phyloP scores from a whole-genome alignment of 306 rosid species.

The Cicer cuneatum region DNA sequence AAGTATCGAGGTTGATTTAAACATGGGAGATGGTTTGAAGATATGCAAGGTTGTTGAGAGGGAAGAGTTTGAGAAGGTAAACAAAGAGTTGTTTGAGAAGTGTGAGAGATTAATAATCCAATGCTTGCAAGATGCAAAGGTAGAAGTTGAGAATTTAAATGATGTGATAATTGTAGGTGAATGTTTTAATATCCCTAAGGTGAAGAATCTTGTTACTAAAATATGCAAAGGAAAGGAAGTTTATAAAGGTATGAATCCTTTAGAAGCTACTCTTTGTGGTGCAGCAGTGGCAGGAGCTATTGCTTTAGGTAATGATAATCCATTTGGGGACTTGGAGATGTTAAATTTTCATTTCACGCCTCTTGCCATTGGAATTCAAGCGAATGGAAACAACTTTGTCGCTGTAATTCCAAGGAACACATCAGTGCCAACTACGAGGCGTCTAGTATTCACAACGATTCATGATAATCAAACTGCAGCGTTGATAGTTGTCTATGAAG shows the following conservation, averaged over 20 bases:
- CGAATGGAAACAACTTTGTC: constrained; percentile 64
- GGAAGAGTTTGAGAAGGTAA: constrained; percentile 78
- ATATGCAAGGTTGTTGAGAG: constrained; percentile 56
- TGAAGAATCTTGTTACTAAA: constrained; percentile 56
- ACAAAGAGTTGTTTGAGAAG: constrained; percentile 66
- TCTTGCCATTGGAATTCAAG: constrained; percentile 75
- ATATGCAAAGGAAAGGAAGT: constrained; percentile 55
- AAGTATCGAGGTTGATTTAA: constrained; percentile 61
- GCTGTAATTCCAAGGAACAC: constrained; percentile 75
- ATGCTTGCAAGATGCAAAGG: constrained; percentile 76
- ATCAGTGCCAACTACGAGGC: constrained; percentile 71
- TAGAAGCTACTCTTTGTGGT: constrained; percentile 83
- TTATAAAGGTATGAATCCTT: constrained; percentile 69
- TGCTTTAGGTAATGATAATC: constrained; percentile 73
- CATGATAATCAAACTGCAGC: constrained; percentile 81
- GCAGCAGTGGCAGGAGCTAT: constrained; percentile 92
- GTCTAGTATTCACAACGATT: constrained; percentile 65
- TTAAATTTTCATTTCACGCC: constrained; percentile 81
- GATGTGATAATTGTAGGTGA: constrained; percentile 84
- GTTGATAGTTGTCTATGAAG: constrained; percentile 76
- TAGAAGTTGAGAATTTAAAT: constrained; percentile 58
- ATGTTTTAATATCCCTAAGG: constrained; percentile 75
- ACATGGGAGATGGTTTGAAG: constrained; percentile 66
- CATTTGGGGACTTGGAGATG: constrained; percentile 77
- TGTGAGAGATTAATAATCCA: constrained; percentile 67